Conservation (phyloP, 805 yeast genomes). For the Metschnikowia chrysomelidarum region DNA sequence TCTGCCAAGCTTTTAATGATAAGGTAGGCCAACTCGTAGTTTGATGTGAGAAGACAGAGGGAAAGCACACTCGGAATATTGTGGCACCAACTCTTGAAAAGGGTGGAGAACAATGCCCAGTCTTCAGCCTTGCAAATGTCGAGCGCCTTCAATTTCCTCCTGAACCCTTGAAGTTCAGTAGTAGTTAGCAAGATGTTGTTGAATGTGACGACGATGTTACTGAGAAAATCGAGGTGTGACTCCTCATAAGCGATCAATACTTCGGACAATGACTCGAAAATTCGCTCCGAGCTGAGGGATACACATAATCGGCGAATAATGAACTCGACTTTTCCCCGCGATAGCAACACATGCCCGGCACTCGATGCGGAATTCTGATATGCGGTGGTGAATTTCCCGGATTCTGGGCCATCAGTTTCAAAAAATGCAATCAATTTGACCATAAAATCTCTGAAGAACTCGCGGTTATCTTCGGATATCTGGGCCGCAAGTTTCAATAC, state of each 20-base stretch:
- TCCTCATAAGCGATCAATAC: conserved; percentile 56
- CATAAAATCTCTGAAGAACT: conserved; percentile 73
- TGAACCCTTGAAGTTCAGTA: conserved; percentile 68
- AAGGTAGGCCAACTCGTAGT: conserved; percentile 83
- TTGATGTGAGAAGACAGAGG: conserved; percentile 79
- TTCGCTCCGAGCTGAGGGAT: conserved; percentile 76
- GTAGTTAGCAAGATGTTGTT: conserved; percentile 85
- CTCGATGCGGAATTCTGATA: conserved; percentile 5
- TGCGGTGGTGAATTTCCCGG: conserved; percentile 30
- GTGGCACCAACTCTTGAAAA: conserved; percentile 89
- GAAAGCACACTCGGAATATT: conserved; percentile 88
- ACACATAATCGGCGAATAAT: conserved; percentile 82
- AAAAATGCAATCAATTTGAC: conserved; percentile 66
- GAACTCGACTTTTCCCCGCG: conserved; percentile 62
- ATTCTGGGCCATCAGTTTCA: conserved; percentile 50
- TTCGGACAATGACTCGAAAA: conserved; percentile 75
- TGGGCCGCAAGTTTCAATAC: conserved; percentile 71
- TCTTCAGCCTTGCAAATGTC: conserved; percentile 56
- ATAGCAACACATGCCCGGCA: conserved; percentile 34
- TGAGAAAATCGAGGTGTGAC: conserved; percentile 64
- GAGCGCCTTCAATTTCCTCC: conserved; percentile 61
- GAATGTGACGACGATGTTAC: conserved; percentile 80
- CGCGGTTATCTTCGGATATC: conserved; percentile 73
- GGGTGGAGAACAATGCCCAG: conserved; percentile 63
- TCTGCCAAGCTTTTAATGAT: conserved; percentile 79